Base-by-base conservation (phyloP, 2,329 filamentous ascomycete species). In the Aspergillus fischeri region DNA sequence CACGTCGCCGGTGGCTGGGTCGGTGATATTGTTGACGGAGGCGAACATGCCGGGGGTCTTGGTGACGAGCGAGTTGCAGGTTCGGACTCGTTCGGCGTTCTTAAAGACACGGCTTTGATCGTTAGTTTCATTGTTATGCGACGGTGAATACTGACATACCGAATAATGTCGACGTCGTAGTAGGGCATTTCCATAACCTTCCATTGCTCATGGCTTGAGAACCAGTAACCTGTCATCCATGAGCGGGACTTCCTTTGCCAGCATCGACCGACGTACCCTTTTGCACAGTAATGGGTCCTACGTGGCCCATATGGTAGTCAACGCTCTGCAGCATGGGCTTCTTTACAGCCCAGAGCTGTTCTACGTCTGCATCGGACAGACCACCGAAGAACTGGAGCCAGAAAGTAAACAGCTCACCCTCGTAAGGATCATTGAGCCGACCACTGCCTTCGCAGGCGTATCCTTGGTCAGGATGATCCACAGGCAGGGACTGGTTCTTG, bases 121-220 rank as follows among this genome's bases (percentile, higher is more conserved):
- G n/a, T 45, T 10, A 24, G 42, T 20, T 24, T 17, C 21, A 1
- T n/a, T 10, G 42, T 4, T 7, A 11, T 4, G 3, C 3, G 42
- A 24, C 8, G 5, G 10, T 21, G 42, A 14, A 4, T 0, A 5
- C n/a, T 20, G 21, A 61, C 60, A 70, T 54, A 64, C 73, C 67
- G 66, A 10, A 78, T 67, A 47, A 78, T 69, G 25, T 76, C 70
- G 24, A 78, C 66, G 44, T 78, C 75, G 52, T 72, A 75, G 56
- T 78, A 78, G 0, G 76, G 76, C 59, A 78, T 67, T 64, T 78
- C 71, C 24, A 78, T 61, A 4, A 74, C 70, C 44, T 78, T 78
- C 75, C 76, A 77, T 3, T 69, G 71, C 52, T 78, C 75, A 42
- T 77, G 74, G 41, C 67, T 70, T 7, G 74, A 76, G 61, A 78